Evolutionary conservation across 2,329 filamentous ascomycete species (phyloP).

Genomic region (Phialophora verrucosa): DNA sequence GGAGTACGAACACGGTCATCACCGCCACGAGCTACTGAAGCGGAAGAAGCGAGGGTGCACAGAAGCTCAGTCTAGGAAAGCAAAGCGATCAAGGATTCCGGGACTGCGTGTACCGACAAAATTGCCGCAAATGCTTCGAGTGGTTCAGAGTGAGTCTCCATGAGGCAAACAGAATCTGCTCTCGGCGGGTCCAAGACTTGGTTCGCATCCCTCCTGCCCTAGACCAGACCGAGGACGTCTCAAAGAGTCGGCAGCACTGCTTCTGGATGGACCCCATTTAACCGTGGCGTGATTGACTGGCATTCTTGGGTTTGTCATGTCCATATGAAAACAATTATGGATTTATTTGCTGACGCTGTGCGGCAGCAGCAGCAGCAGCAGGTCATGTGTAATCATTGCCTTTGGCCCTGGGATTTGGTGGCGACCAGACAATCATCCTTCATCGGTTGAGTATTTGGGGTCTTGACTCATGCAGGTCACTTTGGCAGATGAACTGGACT

Average conservation of each 20-base stretch:
- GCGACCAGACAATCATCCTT: no score
- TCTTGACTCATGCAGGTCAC: no score
- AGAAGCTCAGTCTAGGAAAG: background rate
- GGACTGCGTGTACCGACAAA: background rate
- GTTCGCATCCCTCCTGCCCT: background rate
- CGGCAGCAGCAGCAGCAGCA: no score
- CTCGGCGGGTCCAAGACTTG: background rate
- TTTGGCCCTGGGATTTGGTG: no score
- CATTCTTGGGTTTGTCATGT: no score
- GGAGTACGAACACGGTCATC: background rate
- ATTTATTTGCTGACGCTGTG: no score
- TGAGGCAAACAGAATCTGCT: background rate
- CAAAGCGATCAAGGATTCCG: background rate
- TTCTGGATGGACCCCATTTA: background rate
- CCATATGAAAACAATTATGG: no score
- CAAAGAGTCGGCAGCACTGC: no score
- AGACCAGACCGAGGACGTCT: background rate
- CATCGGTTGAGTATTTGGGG: no score
- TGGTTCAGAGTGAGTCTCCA: background rate
- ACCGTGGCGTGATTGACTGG: background rate
- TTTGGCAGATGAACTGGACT: no score
- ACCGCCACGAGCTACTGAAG: background rate
- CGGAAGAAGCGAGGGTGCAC: background rate
- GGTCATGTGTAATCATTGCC: no score
- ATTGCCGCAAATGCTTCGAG: background rate